Evolutionary conservation across 495 filamentous ascomycete genomes (phyloP), one percentile per base, ranked within the genome.

Genomic region (Hypoxylon fragiforme): DNA sequence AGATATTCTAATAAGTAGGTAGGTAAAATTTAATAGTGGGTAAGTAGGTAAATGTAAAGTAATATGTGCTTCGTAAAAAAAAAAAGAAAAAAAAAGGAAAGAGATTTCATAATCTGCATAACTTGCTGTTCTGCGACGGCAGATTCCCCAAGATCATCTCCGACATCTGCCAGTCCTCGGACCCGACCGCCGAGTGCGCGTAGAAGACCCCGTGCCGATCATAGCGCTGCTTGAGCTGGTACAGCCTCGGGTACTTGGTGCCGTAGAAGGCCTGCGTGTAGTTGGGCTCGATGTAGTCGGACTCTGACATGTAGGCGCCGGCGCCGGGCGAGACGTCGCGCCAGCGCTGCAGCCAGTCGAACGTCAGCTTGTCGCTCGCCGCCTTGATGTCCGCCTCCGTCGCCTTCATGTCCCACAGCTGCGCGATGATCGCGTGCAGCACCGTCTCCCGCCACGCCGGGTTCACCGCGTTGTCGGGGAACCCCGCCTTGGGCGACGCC

Each of bases 251-350:
- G 42, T 79, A 81, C 26, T 74, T 73, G 11, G 13, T 50, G 9
- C 69, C 83, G 50, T 75, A 86, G 68, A 84, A 86, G 0, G 76
- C 68, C 65, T 81, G 69, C 58, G 83, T 75, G 68, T 77, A 85
- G 53, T 83, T 61, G 0, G 82, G 81, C 54, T 85, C 80, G 26
- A 74, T 68, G 39, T 78, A 69, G 59, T 85, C 80, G 18, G 66
- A 72, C 66, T 80, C 74, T 18, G 61, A 67, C 26, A 76, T 59
- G 53, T 77, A 77, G 1, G 68, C 67, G 1, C 74, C 74, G 5
- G 69, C 58, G 3, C 69, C 71, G 1, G 68, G 71, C 0, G 73
- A 69, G 14, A 78, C 65, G 9, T 65, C 70, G 18, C 68, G 44
- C 72, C 68, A 63, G 47, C 69, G 38, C 58, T 65, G 64, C 44